Evolutionary conservation across 1,284 basidiomycete genomes (phyloP), one percentile per base, ranked within the genome.

Genomic region (Neolentinus lepideus): DNA sequence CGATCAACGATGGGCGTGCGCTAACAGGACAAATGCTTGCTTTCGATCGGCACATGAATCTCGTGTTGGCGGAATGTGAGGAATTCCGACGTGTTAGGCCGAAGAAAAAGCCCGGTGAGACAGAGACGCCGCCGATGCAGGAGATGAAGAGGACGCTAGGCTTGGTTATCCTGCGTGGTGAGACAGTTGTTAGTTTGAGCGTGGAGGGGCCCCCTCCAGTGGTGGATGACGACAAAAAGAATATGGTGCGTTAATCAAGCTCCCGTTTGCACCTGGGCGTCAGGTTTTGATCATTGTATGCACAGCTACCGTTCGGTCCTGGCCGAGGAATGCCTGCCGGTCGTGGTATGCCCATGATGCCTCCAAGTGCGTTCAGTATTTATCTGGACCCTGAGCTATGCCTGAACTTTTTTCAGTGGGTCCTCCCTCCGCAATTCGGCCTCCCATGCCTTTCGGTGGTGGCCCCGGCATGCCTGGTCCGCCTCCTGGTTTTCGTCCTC

Each of bases 1-100:
- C 95, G 56, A 88, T 99, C 73, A 98, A 97, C 84, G 97, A 99
- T 74, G 94, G 94, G 57, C 90, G 97, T 68, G 84, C 92, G 57
- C 79, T 99, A 64, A 93, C 92, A 47, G 97, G 97, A 51, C 97
- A 98, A 75, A 96, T 99, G 90, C 88, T 99, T 67, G 97, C 97
- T 53, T 99, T 98, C 70, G 97, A 99, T 78, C 89, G 92, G 67
- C 97, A 99, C 76, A 99, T 99, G 96, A 99, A 99, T 75, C 81
- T 99, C 63, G 97, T 99, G 53, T 77, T 99, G 55, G 94, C 95
- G 12, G 96, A 99, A 64, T 97, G 94, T 69, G 94, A 97, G 74
- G 96, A 97, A 72, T 97, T 97, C 69, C 76, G 94, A 66, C 85
- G 90, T 60, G 85, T 97, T 50, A 84, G 89, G 62, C 88, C 88